Base-by-base conservation (phyloP, 2,329 filamentous ascomycete species). In the Beauveria sp. region DNA sequence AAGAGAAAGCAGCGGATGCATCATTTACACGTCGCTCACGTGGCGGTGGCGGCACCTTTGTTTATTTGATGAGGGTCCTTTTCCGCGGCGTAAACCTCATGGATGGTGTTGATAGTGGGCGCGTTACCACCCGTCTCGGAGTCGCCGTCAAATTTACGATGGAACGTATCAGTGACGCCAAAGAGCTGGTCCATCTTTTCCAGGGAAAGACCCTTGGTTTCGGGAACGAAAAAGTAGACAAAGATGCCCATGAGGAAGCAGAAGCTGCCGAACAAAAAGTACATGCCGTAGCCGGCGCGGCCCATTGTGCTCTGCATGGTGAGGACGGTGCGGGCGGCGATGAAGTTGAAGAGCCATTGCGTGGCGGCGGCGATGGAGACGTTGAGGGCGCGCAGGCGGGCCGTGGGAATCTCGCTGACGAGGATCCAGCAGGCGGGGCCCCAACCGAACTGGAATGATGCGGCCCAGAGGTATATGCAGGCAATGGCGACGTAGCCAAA, bases 331-430 rank as follows among this genome's bases (percentile, higher is more conserved):
- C 85, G 77, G 1, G 87, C 87, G 61, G 90, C 85, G 10, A 89
- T 82, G 63, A 90, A 88, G 70, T 91, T 91, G 72, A 90, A 90
- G 5, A 90, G 72, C 87, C 87, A 89, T 68, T 90, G 86, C 0
- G 85, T 88, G 1, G 84, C 85, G 0, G 87, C 86, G 0, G 81
- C 87, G 52, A 90, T 77, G 1, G 86, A 81, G 7, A 90, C 87
- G 67, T 89, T 90, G 65, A 87, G 74, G 20, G 83, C 84, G 60
- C 88, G 77, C 8, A 90, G 77, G 40, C 87, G 78, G 0, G 86
- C 85, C 7, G 85, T 86, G 0, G 87, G 86, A 62, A 90, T 90
- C 72, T 91, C 87, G 28, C 70, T 73, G 3, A 88, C 82, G 67
- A 89, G 85, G 68, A 89, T 88, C 87, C 87, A 90, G 74, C 85